Evolutionary conservation across 2,329 filamentous ascomycete genomes (phyloP), one percentile per base, ranked within the genome.

Genomic region (Penicillium crustosum): DNA sequence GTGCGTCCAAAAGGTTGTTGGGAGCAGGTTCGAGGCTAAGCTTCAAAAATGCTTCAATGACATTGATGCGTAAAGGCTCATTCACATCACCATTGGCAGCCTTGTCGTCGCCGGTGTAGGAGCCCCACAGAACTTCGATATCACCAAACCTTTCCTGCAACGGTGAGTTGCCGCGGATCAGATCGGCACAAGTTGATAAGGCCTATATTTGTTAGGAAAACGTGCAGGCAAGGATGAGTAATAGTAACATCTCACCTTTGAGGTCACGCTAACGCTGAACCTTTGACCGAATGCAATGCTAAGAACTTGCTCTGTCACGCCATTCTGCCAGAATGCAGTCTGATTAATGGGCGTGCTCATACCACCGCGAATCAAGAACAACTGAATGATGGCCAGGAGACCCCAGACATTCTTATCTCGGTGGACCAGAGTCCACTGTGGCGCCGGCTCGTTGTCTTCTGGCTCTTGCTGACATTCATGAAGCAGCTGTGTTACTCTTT

Each of bases 401-500:
- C 93, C 94, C 82, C 94, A 97, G 12, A 96, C 82, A 69, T 97
- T 97, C 71, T 94, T 91, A 71, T 94, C 93, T 58, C 86, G 85
- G 69, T 95, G 90, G 21, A 86, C 83, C 68, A 89, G 83, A 17
- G 86, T 86, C 90, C 91, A 96, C 25, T 84, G 82, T 13, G 88
- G 88, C 55, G 90, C 81, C 61, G 87, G 85, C 49, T 82, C 80
- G 25, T 81, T 62, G 6, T 38, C 59, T 39, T 61, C 81, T 19
- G 81, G 77, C 39, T 82, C 81, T 55, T 81, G 77, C 57, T 81
- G 68, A 83, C 79, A 73, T 82, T 66, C 79, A n/a, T 77, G 82
- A 21, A 96, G 79, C 35, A 97, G 79, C 38, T 83, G 83, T 17
- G 87, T 83, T 48, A 97, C 79, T 65, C 87, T 88, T 23, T 84